phyloP scores from a whole-genome alignment of 768 basidiomycete genomes.

The Termitomyces sp. region DNA sequence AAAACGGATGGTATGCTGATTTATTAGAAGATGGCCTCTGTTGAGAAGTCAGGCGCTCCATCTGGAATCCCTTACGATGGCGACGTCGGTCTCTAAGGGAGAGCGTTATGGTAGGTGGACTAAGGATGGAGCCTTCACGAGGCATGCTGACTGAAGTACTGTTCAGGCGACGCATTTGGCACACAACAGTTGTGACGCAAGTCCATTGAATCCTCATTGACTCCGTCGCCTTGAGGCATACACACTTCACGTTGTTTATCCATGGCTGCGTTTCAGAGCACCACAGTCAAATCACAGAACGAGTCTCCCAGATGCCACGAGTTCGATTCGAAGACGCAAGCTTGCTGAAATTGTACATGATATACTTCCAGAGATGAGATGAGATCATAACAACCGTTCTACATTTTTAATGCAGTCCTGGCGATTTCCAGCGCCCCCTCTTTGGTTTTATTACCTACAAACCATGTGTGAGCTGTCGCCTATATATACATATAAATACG shows the following conservation, averaged over 20 bases:
- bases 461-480: not conserved
- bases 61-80: not conserved
- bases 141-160: conserved; percentile 5
- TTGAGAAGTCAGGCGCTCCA: conserved; percentile 7
- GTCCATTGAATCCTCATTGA: not conserved
- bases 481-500: conserved; percentile 3
- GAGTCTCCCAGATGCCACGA: not conserved
- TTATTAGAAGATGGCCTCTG: conserved; percentile 34
- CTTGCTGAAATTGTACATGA: not conserved
- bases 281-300: not conserved
- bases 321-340: not conserved
- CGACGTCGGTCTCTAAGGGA: conserved; percentile 1
- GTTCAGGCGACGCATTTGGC: not conserved
- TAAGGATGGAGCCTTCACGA: not conserved
- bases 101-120: not conserved
- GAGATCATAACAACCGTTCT: not conserved
- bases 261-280: not conserved
- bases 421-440: conserved; percentile 85
- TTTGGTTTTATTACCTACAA: conserved; percentile 78
- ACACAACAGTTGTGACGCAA: not conserved
- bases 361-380: not conserved
- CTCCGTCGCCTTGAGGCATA: not conserved
- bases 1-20: conserved; percentile 55
- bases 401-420: conserved; percentile 51
- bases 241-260: not conserved